These are phyloP conservation scores for Mucor irregularis DNA, from an alignment of 371 early-diverging fungal genomes.

Conservation along the genomic window DNA sequence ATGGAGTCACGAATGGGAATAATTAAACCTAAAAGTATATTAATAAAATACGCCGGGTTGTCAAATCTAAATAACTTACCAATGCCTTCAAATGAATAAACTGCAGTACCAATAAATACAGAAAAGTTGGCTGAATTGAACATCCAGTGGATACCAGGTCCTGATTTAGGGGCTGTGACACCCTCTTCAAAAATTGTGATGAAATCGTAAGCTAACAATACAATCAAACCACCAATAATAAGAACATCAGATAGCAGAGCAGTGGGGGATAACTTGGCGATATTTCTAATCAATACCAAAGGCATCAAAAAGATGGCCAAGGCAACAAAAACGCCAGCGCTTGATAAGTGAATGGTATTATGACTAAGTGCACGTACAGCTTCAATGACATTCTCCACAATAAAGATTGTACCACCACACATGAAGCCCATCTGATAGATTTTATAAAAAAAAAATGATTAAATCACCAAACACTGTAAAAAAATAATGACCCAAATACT, in stretches of 20 bases:
- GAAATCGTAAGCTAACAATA: constrained; percentile 33
- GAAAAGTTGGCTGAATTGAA: constrained; percentile 63
- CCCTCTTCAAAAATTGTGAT: constrained; percentile 31
- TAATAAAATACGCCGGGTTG: background rate
- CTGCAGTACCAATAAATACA: constrained; percentile 90
- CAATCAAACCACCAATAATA: constrained; percentile 76
- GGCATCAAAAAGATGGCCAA: constrained; percentile 54
- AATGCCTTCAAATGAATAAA: constrained; percentile 92
- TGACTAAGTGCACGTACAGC: constrained; percentile 66
- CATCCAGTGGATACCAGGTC: constrained; percentile 43
- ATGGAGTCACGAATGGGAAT: constrained; percentile 90
- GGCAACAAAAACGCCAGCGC: constrained; percentile 17
- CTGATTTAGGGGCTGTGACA: constrained; percentile 20
- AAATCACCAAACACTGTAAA: background rate
- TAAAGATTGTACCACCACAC: constrained; percentile 86
- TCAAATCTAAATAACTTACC: constrained; percentile 19
- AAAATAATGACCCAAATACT: background rate
- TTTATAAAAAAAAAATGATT: background rate
- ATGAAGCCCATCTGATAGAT: constrained; percentile 90
- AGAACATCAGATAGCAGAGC: constrained; percentile 88
- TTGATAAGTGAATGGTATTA: constrained; percentile 43
- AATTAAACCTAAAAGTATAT: constrained; percentile 62
- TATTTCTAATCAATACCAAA: constrained; percentile 83
- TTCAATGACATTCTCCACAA: constrained; percentile 77
- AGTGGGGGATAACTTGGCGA: constrained; percentile 80